These are phyloP conservation scores for Tulasnella sp. DNA, from an alignment of 768 basidiomycete species.

Conservation along the genomic window DNA sequence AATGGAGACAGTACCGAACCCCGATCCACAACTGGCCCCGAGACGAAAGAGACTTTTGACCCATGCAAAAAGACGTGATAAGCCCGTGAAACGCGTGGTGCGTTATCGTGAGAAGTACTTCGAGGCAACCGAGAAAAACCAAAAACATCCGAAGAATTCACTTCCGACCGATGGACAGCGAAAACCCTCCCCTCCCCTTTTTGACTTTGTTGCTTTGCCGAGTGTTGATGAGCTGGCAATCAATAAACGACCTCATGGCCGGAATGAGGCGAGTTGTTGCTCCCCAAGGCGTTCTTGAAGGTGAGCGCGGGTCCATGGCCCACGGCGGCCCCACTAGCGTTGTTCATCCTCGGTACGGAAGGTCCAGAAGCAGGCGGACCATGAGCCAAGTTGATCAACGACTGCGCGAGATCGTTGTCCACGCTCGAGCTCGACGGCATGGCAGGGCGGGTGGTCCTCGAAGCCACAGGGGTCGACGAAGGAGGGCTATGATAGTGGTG, in stretches of 20 bases:
- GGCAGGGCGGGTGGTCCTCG: background rate
- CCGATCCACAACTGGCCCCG: background rate
- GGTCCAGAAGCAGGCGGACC: background rate
- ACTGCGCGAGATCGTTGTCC: background rate
- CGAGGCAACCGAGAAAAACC: background rate
- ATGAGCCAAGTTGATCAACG: background rate
- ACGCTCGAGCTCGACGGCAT: background rate
- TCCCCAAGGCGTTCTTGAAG: background rate
- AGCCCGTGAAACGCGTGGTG: background rate
- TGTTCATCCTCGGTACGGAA: background rate
- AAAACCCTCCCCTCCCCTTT: too few species aligned
- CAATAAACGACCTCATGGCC: background rate
- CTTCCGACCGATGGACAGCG: background rate
- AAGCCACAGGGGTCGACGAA: background rate
- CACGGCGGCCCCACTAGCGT: background rate
- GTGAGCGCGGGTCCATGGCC: background rate
- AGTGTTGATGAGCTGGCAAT: background rate
- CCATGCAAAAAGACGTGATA: background rate
- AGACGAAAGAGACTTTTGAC: background rate
- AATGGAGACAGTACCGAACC: background rate
- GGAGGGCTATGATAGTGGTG: background rate
- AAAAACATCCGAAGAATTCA: background rate
- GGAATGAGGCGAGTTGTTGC: background rate
- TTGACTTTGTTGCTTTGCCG: too few species aligned
- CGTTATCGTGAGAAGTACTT: background rate